Percentiles rank a stretch among this genome's conserved stretches.
Conservation (phyloP, 352 stramenopile genomes). For the Phytophthora macrochlamydospora region DNA sequence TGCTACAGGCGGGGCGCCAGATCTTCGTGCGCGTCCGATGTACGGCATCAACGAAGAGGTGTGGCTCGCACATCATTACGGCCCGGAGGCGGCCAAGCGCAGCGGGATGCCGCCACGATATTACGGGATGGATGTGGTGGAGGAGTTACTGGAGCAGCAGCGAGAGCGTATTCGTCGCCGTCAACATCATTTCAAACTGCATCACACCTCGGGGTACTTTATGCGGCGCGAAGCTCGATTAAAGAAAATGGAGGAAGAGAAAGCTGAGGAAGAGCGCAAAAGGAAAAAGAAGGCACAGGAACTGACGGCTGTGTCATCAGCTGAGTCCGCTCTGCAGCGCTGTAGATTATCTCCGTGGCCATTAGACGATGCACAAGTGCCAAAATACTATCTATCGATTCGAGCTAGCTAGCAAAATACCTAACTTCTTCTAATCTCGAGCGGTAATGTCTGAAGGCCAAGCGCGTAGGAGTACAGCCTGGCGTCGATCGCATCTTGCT, state of each 20-base stretch:
- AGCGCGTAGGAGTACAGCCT: conserved; percentile 66
- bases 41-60: conserved; percentile 87
- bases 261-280: conserved; percentile 34
- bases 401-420: conserved; percentile 13
- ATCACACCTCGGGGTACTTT: conserved; percentile 70
- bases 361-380: not conserved
- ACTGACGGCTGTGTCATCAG: conserved; percentile 31
- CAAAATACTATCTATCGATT: conserved; percentile 35
- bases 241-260: conserved; percentile 54
- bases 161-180: conserved; percentile 65
- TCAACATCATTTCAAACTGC: conserved; percentile 78
- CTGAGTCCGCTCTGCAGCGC: conserved; percentile 20
- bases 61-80: conserved; percentile 87
- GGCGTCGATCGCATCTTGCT: conserved; percentile 60
- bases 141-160: conserved; percentile 71
- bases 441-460: conserved; percentile 45
- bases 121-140: conserved; percentile 79
- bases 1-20: conserved; percentile 28
- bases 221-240: conserved; percentile 71
- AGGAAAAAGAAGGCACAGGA: conserved; percentile 22
- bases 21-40: conserved; percentile 39
- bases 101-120: conserved; percentile 52
- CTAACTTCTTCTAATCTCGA: conserved; percentile 13
- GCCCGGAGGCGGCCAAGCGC: conserved; percentile 50
- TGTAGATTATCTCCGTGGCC: conserved; percentile 5